These are phyloP conservation scores for Somion occarium DNA, from an alignment of 1,284 basidiomycete species.

Conservation along the genomic window DNA sequence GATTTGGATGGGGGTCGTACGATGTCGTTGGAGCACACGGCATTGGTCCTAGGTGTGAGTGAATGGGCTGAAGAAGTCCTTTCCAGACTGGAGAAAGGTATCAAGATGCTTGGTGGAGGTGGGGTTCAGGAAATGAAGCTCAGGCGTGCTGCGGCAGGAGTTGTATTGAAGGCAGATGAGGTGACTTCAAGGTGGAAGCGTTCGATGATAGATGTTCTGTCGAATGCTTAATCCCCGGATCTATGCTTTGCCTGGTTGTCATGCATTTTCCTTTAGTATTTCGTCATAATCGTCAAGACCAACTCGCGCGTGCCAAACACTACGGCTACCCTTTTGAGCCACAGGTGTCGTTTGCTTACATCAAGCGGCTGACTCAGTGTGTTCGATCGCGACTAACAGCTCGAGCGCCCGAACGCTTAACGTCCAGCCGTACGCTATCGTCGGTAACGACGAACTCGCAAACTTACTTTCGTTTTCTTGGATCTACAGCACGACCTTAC, in stretches of 20 bases:
- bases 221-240: not conserved
- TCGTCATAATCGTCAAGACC: too few relatives aligned
- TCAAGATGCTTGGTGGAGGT: conserved; percentile 59
- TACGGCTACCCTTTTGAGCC: not conserved
- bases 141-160: conserved; percentile 70
- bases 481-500: conserved; percentile 5
- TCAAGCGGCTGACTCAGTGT: not conserved
- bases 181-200: conserved; percentile 72
- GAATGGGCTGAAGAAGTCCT: conserved; percentile 83
- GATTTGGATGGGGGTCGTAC: conserved; percentile 75
- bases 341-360: not conserved
- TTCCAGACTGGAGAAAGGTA: conserved; percentile 58
- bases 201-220: conserved; percentile 51
- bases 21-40: conserved; percentile 70
- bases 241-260: too few relatives aligned
- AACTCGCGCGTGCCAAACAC: not conserved
- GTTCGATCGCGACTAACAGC: not conserved
- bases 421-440: not conserved
- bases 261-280: too few relatives aligned
- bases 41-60: conserved; percentile 64
- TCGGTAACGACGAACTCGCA: not conserved
- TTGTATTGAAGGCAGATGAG: conserved; percentile 77
- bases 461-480: not conserved
- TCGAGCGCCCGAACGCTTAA: not conserved
- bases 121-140: conserved; percentile 56